phyloP scores from a whole-genome alignment of 2,329 filamentous ascomycete genomes.

The Annulohypoxylon truncatum region DNA sequence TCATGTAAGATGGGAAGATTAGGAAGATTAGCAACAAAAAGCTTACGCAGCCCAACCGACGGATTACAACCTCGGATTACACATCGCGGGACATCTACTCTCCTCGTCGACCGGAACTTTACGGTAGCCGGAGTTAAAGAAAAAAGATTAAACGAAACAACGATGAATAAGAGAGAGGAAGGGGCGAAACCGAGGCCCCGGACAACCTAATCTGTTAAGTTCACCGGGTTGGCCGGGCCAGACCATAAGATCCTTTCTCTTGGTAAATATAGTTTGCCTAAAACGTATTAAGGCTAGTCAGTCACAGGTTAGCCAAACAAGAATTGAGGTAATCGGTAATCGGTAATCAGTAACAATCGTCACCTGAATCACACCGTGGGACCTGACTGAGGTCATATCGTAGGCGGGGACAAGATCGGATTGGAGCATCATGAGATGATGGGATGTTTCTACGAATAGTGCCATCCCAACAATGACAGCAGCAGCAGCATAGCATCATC shows the following conservation, averaged over 20 bases:
- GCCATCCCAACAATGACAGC: background rate
- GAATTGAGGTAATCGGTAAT: slow-evolving; percentile 5
- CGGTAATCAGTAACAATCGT: background rate
- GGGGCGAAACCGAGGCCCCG: slow-evolving; percentile 30
- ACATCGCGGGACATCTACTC: background rate
- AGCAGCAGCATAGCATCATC: background rate
- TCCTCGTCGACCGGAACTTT: slow-evolving; percentile 6
- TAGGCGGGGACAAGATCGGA: background rate
- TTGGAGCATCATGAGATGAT: slow-evolving; percentile 34
- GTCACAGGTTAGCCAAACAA: slow-evolving; percentile 3
- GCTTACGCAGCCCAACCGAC: slow-evolving; percentile 27
- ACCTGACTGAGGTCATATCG: background rate
- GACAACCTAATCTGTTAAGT: slow-evolving; percentile 34
- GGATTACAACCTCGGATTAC: slow-evolving; percentile 2
- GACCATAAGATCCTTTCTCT: slow-evolving; percentile 29
- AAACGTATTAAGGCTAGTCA: slow-evolving; percentile 26
- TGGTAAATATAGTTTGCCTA: slow-evolving; percentile 33
- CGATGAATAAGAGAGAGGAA: background rate
- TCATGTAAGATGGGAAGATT: slow-evolving; percentile 12
- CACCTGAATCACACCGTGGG: background rate
- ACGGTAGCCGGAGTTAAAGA: slow-evolving; percentile 34
- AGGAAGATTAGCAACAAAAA: slow-evolving; percentile 9
- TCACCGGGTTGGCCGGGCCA: slow-evolving; percentile 30
- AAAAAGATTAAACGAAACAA: background rate
- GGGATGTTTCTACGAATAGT: slow-evolving; percentile 30